Conservation (phyloP, 768 basidiomycete genomes). For the Pleurotus cornucopiae region DNA sequence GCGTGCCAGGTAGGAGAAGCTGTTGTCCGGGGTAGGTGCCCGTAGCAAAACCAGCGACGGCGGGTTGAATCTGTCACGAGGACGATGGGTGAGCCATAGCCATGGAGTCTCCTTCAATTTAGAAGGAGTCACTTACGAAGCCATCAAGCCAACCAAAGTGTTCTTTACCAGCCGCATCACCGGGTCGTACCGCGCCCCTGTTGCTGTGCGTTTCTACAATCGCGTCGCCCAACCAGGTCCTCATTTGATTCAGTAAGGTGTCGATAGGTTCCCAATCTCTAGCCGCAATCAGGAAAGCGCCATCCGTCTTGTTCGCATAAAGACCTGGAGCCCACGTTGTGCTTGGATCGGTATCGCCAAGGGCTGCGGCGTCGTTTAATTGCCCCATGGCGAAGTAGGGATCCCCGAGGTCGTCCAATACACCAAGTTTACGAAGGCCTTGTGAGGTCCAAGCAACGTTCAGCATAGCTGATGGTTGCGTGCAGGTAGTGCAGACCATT, state of each 20-base stretch:
- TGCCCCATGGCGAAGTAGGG: not conserved
- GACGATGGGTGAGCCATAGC: not conserved
- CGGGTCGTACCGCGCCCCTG: not conserved
- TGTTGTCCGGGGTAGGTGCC: not conserved
- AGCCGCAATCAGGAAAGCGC: slow-evolving; percentile 4
- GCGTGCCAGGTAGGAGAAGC: not conserved
- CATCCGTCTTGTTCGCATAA: not conserved
- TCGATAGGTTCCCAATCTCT: slow-evolving; percentile 1
- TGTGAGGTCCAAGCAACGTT: slow-evolving; percentile 1
- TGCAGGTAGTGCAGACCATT: not conserved
- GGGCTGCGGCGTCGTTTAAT: not conserved
- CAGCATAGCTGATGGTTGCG: not conserved
- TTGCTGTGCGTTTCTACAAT: not conserved
- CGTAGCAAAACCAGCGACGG: slow-evolving; percentile 2
- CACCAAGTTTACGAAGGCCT: not conserved
- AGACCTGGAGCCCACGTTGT: not conserved
- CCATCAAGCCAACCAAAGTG: slow-evolving; percentile 5
- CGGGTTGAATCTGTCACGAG: not conserved
- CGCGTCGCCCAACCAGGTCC: not conserved
- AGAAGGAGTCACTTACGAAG: not conserved
- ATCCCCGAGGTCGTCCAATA: not conserved
- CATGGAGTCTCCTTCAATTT: no score
- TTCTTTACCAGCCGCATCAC: not conserved
- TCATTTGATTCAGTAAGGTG: not conserved
- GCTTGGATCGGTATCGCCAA: not conserved